Percentiles rank a stretch among this genome's conserved stretches.
Conservation (phyloP, 202 grass and related monocot species). For the Zoysia matrella region DNA sequence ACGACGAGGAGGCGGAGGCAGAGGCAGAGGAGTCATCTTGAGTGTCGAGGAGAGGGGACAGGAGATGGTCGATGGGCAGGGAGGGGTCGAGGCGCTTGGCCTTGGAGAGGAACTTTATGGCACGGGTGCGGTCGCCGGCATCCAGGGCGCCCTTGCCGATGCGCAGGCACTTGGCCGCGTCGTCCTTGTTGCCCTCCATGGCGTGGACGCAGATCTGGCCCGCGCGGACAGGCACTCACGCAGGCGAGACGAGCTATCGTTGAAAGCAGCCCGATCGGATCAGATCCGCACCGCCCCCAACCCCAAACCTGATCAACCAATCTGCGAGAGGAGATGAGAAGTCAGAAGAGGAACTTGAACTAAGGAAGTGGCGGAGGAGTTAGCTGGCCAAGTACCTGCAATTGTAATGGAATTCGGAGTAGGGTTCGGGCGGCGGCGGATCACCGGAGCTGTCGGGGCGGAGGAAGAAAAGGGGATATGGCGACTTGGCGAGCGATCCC, state of each 20-base stretch:
- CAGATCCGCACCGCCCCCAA: constrained; percentile 34
- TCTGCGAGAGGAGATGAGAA: neutral
- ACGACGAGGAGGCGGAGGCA: constrained; percentile 46
- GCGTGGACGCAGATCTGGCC: neutral
- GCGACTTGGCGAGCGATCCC: neutral
- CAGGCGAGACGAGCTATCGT: constrained; percentile 10
- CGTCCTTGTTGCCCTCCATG: constrained; percentile 99
- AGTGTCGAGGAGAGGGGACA: constrained; percentile 50
- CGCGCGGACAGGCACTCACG: neutral
- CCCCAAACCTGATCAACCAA: constrained; percentile 36
- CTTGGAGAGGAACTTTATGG: constrained; percentile 86
- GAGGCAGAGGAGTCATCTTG: constrained; percentile 33
- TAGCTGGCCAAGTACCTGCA: constrained; percentile 27
- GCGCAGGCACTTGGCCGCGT: constrained; percentile 86
- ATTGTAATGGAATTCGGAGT: neutral
- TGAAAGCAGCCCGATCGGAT: constrained; percentile 16
- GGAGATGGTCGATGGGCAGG: constrained; percentile 77
- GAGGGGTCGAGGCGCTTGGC: constrained; percentile 94
- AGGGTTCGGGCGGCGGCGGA: constrained; percentile 27
- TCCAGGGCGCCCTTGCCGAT: constrained; percentile 81
- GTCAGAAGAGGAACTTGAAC: constrained; percentile 16
- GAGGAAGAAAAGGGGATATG: constrained; percentile 1
- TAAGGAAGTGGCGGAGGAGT: neutral
- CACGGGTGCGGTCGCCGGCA: constrained; percentile 66
- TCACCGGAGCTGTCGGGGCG: constrained; percentile 17